Percentiles rank a stretch among this genome's conserved stretches.
Conservation (phyloP, 169 alveolate genomes). For the Cryptosporidium meleagridis region DNA sequence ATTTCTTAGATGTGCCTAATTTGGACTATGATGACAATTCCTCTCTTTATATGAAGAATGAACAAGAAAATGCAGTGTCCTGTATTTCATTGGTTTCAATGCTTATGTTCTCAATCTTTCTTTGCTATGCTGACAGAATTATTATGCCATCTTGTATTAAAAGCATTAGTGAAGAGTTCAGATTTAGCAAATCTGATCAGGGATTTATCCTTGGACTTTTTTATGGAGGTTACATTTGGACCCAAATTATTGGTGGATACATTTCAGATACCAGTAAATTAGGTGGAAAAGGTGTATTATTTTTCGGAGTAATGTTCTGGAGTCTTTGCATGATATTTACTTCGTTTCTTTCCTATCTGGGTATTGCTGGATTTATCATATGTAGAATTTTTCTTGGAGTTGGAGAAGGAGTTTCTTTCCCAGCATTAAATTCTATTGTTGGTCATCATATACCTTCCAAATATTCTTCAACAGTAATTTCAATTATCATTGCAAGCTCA, state of each 20-base stretch:
- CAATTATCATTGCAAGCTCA: slow-evolving; percentile 65
- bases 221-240: slow-evolving; percentile 71
- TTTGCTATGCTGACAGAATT: slow-evolving; percentile 72
- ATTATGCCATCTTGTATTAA: slow-evolving; percentile 71
- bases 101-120: slow-evolving; percentile 56
- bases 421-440: slow-evolving; percentile 65
- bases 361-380: slow-evolving; percentile 40
- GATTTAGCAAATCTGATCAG: slow-evolving; percentile 56
- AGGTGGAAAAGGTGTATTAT: slow-evolving; percentile 70
- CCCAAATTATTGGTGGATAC: slow-evolving; percentile 69
- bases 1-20: not conserved
- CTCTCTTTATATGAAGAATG: not conserved
- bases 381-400: slow-evolving; percentile 53
- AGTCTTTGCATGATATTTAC: slow-evolving; percentile 60
- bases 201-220: slow-evolving; percentile 64
- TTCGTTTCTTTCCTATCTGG: slow-evolving; percentile 11
- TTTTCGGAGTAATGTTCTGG: slow-evolving; percentile 65
- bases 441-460: slow-evolving; percentile 46
- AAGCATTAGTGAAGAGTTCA: slow-evolving; percentile 47
- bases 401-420: slow-evolving; percentile 73
- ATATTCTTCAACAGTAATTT: slow-evolving; percentile 44
- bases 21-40: not conserved
- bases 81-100: slow-evolving; percentile 26
- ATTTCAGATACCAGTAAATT: slow-evolving; percentile 37
- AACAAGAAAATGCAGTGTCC: not conserved